Base-by-base conservation (phyloP, 805 yeast genomes). In the Maudiozyma bulderi region DNA sequence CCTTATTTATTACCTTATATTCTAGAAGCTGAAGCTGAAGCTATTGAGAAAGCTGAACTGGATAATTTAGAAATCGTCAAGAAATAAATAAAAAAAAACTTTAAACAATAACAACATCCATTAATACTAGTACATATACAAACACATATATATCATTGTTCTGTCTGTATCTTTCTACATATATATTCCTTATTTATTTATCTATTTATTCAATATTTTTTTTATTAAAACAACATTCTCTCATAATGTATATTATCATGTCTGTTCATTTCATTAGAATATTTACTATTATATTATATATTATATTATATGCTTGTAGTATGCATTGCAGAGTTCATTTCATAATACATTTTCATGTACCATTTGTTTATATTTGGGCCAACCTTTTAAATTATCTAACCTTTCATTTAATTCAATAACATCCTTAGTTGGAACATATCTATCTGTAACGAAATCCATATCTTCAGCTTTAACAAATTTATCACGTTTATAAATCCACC, bases 1-100 rank as follows among this genome's bases (percentile, higher is more conserved):
- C 85, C 85, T 59, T 90, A 89, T 74, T 76, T 93, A 65, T 71
- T 86, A 52, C 97, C 96, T 59, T 86, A 85, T 74, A 74, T 93
- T 54, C 78, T 90, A 64, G 97, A 93, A 76, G 95, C 91, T 53
- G 98, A 93, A 75, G 87, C 86, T 61, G 97, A 87, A 71, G 84
- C 82, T 45, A 75, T 77, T 55, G 99, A 93, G 76, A 88, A 84
- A 73, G 82, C 77, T 54, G 93, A 84, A 65, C 81, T 93, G 65
- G 95, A 93, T 77, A 84, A 86, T 77, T 75, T 87, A 58, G 72
- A 51, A 42, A 26, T 49, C 20, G 40, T 42, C 14, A 46, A 47
- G 37, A 48, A 47, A 44, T 41, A 30, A 37, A 44, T 32, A 11
- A 32, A 31, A 31, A 8, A 8, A 29, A 11, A 7, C 28, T 30